Evolutionary conservation across 495 filamentous ascomycete genomes (phyloP).

Genomic region (Lophiotrema nucula): DNA sequence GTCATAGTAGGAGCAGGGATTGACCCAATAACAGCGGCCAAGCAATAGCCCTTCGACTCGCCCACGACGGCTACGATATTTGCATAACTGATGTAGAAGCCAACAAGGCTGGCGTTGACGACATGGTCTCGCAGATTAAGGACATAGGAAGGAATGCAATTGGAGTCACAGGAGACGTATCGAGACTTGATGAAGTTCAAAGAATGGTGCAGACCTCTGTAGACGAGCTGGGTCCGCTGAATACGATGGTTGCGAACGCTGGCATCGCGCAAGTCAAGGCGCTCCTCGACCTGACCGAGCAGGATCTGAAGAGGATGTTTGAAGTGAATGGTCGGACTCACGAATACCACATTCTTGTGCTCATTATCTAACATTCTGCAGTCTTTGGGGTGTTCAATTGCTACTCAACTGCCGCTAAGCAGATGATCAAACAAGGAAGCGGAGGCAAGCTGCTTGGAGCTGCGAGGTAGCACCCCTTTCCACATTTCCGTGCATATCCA

Average conservation of each 20-base stretch:
- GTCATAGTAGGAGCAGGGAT: no score
- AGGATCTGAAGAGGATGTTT: conserved; percentile 52
- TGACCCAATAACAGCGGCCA: conserved; percentile 49
- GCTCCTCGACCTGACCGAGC: conserved; percentile 51
- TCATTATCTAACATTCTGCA: background rate
- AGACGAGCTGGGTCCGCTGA: conserved; percentile 51
- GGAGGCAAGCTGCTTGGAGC: conserved; percentile 57
- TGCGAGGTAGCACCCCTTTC: conserved; percentile 38
- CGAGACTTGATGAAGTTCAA: conserved; percentile 49
- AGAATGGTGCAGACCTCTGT: conserved; percentile 50
- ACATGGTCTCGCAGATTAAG: conserved; percentile 53
- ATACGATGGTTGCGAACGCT: conserved; percentile 62
- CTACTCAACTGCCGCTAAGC: conserved; percentile 53
- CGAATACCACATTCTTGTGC: background rate
- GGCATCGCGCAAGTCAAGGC: conserved; percentile 57
- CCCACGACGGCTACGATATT: conserved; percentile 59
- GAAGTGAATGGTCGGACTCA: conserved; percentile 49
- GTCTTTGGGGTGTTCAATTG: conserved; percentile 59
- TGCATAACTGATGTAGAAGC: conserved; percentile 59
- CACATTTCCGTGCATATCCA: background rate
- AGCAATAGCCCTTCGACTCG: conserved; percentile 59
- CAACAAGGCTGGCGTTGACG: conserved; percentile 48
- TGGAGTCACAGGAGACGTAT: conserved; percentile 55
- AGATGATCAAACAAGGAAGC: conserved; percentile 52
- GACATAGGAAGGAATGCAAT: conserved; percentile 46